Evolutionary conservation across 2,329 filamentous ascomycete genomes (phyloP), one percentile per base, ranked within the genome.

Genomic region (Cladosporium sp.): DNA sequence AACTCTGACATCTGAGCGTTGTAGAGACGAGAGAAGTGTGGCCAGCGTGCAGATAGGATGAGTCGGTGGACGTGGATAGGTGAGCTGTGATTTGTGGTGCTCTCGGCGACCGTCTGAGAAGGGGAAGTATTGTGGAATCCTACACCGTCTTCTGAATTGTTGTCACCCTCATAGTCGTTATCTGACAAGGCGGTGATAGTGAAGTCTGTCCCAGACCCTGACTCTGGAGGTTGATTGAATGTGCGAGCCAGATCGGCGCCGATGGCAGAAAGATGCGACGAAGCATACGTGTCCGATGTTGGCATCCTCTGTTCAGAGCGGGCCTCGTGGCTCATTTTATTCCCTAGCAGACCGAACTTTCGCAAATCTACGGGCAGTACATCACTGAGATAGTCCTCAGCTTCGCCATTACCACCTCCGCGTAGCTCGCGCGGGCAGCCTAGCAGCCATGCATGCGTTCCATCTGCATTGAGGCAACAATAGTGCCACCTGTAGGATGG

Each of bases 401-500:
- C 87, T 3, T 84, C 85, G 58, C 85, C 87, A 13, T 83, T 81
- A 1, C 83, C 87, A 15, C 87, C 78, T 37, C 87, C 87, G 48
- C 86, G 84, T 39, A 81, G 77, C 62, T 96, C 91, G 3, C 89
- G 87, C 2, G 89, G 89, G 67, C 91, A 97, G 8, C 94, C 94
- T n/a, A 99, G 81, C 22, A 99, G 79, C 92, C 94, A 99, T 7
- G 91, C 94, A 70, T 96, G 96, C 6, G 94, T 97, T 5, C 93
- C 93, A 66, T 96, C 90, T 60, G 94, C 87, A 70, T 97, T 95
- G 75, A 97, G 89, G 3, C 91, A 96, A 72, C 94, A 97, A 71
- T 99, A 99, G 72, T 97, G 93, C 94, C 94, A 99, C 59, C 93
- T 85, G 72, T 94, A 97, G n/a, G 89, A 90, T 0, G 86, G 79